Percentiles rank a stretch among this genome's conserved stretches.
These are phyloP conservation scores for Carex cristatella DNA, from an alignment of 176 grass and related monocot species.

Conservation along the genomic window DNA sequence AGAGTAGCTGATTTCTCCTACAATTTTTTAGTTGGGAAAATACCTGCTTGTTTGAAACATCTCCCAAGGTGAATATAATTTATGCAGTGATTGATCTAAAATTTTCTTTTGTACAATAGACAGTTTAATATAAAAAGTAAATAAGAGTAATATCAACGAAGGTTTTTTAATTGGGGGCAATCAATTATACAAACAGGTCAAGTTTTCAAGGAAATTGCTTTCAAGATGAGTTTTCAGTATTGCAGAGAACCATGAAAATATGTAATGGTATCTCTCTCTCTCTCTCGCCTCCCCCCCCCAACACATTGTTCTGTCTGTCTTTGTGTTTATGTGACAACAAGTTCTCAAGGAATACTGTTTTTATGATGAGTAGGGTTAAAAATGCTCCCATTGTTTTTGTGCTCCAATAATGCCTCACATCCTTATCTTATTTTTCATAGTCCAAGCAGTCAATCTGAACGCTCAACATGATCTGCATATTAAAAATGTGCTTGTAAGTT, in stretches of 20 bases:
- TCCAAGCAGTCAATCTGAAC: too few species aligned
- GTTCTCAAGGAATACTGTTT: background rate
- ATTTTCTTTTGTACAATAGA: slow-evolving; percentile 20
- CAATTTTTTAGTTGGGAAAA: slow-evolving; percentile 91
- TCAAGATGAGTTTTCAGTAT: slow-evolving; percentile 65
- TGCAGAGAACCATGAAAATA: slow-evolving; percentile 50
- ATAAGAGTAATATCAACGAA: background rate
- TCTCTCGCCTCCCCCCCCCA: background rate
- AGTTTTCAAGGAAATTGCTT: slow-evolving; percentile 99
- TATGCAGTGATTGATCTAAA: background rate
- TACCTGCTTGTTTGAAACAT: slow-evolving; percentile 88
- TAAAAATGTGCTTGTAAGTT: too few species aligned
- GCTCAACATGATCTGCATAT: too few species aligned
- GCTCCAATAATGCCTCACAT: too few species aligned
- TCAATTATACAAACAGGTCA: slow-evolving; percentile 41
- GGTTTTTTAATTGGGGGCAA: background rate
- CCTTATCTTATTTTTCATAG: too few species aligned
- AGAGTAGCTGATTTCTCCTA: slow-evolving; percentile 84
- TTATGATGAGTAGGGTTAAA: too few species aligned
- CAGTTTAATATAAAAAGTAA: slow-evolving; percentile 10
- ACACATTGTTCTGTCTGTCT: background rate
- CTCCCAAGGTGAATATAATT: slow-evolving; percentile 64
- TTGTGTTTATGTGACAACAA: background rate
- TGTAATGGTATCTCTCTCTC: slow-evolving; percentile 41
- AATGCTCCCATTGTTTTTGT: too few species aligned